Evolutionary conservation across 805 yeast species (phyloP), one percentile per base, ranked within the genome.

Genomic region (Candida boleticola): DNA sequence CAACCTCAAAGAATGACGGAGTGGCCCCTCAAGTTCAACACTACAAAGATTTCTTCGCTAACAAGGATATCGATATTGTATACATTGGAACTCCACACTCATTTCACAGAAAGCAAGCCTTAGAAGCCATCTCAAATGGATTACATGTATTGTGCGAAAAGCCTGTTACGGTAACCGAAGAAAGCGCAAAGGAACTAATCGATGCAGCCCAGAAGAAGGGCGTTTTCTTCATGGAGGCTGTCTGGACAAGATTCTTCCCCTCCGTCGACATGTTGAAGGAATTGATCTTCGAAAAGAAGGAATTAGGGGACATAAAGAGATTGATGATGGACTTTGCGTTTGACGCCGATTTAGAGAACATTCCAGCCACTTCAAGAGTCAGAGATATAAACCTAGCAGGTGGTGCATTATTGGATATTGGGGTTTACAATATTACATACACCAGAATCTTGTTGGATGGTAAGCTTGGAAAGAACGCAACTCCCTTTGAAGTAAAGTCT

Each of bases 231-330:
- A 74, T 80, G 82, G 85, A 80, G 55, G 85, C 77, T 3, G 71
- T 76, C 40, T 77, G 83, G 83, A 71, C 81, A 4, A 63, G 79
- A 37, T 76, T 72, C 47, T 73, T 76, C 61, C 84, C 84, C 2
- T 45, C 74, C 3, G 53, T 71, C 17, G 47, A 52, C 16, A 60
- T 62, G 36, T 55, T 74, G 36, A 53, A 67, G 41, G 44, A 62
- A 23, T 56, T 62, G 42, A 46, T 77, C 17, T 68, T 62, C 46
- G 62, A 66, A 16, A 68, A 74, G 19, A 63, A 66, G 42, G 55
- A 63, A 11, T 48, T 79, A 32, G 85, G 85, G 5, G 72, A 70
- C 17, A 57, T 77, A 14, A 58, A 61, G 49, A 61, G 80, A 35
- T 54, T 77, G 25, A 49, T 51, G 43, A 63, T 67, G 16, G 80